A percentile compares a stretch with the other conserved stretches of the same genome.
Evolutionary conservation across 192 early-diverging fungal genomes (phyloP).

Genomic region (Mortierella alpina): DNA sequence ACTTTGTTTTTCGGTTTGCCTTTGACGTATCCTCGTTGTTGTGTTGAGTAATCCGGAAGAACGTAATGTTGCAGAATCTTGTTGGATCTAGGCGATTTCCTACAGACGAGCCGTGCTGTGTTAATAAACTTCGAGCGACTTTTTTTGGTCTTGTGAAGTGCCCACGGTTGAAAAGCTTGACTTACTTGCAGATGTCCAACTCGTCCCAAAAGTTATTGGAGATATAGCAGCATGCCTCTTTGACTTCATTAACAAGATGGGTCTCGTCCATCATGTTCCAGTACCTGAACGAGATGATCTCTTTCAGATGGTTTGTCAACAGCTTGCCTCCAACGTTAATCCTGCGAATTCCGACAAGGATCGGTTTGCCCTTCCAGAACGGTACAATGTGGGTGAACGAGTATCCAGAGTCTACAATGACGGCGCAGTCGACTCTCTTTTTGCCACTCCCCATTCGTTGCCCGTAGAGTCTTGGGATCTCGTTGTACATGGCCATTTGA

Average conservation of each 20-base stretch:
- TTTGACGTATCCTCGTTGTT: conserved; percentile 66
- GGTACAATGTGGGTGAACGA: conserved; percentile 86
- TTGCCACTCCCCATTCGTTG: conserved; percentile 35
- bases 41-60: conserved; percentile 69
- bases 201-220: conserved; percentile 75
- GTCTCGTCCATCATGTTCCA: conserved; percentile 97
- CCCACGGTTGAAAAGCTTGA: background rate
- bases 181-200: conserved; percentile 70
- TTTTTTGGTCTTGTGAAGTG: background rate
- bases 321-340: conserved; percentile 90
- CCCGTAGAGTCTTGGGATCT: conserved; percentile 56
- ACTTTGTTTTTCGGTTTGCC: conserved; percentile 30
- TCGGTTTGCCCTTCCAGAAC: conserved; percentile 63
- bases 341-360: conserved; percentile 68
- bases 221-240: conserved; percentile 86
- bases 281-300: conserved; percentile 90
- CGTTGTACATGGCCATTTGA: conserved; percentile 66
- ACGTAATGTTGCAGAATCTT: conserved; percentile 72
- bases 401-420: conserved; percentile 86
- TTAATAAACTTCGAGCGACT: no score
- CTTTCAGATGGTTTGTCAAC: conserved; percentile 89
- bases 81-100: conserved; percentile 59
- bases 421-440: conserved; percentile 65
- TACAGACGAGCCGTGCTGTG: conserved; percentile 11
- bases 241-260: conserved; percentile 84